Percentiles rank a stretch among this genome's conserved stretches.
Evolutionary conservation across 129 eudicot species (phyloP).

Genomic region (Chrysanthemum lavandulifolium): DNA sequence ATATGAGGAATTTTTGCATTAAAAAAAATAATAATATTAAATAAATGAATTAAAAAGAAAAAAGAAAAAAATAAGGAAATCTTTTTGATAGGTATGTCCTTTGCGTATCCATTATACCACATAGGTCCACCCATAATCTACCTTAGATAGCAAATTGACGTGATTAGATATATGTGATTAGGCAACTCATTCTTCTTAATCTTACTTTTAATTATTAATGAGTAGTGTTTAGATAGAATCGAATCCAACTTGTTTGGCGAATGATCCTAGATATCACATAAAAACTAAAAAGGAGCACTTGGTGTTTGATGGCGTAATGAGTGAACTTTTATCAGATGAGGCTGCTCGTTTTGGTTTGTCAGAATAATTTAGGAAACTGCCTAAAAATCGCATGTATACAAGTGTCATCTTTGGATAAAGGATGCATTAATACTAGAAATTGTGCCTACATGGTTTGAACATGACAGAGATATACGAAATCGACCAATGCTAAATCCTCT

Average conservation of each 20-base stretch:
- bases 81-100: no score
- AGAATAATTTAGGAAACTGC: not conserved
- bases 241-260: conserved; percentile 28
- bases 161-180: not conserved
- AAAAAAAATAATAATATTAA: no score
- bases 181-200: conserved; percentile 22
- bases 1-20: no score
- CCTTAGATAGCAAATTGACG: no score
- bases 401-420: not conserved
- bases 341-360: conserved; percentile 16
- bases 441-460: not conserved
- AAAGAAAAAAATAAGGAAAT: no score
- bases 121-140: no score
- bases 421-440: not conserved
- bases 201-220: conserved; percentile 1
- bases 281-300: conserved; percentile 22
- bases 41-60: no score
- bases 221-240: conserved; percentile 18
- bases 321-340: conserved; percentile 14
- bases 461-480: no score
- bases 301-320: conserved; percentile 21
- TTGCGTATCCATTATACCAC: no score
- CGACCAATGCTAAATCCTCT: no score
- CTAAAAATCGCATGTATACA: no score
- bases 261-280: conserved; percentile 12